A percentile compares a stretch with the other conserved stretches of the same genome.
phyloP scores from a whole-genome alignment of 495 filamentous ascomycete species.

The Talaromyces nanjingensis region DNA sequence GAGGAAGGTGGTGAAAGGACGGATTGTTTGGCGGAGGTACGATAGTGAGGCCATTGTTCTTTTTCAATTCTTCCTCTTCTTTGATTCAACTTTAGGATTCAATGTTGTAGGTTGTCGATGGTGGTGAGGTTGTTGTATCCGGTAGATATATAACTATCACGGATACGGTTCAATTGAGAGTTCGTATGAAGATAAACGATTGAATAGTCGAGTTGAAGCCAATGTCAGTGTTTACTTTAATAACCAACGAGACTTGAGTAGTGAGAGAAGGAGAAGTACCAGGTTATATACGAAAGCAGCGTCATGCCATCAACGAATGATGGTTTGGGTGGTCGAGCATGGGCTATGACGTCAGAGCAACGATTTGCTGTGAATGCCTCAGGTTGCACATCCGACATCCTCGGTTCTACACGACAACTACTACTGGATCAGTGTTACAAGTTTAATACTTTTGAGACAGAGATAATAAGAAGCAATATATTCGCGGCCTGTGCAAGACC shows the following conservation, averaged over 20 bases:
- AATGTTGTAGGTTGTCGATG: background rate
- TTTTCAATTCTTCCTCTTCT: background rate
- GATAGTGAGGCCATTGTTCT: constrained; percentile 3
- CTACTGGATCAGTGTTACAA: too few relatives aligned
- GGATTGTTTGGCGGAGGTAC: background rate
- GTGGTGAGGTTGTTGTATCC: background rate
- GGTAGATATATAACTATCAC: background rate
- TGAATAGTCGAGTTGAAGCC: background rate
- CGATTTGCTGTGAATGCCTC: background rate
- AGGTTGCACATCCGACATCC: background rate
- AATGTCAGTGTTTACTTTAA: background rate
- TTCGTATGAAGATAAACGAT: background rate
- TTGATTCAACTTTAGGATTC: background rate
- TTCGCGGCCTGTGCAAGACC: background rate
- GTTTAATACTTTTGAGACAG: too few relatives aligned
- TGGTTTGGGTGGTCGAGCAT: background rate
- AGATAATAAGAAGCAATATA: background rate
- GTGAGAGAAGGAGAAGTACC: background rate
- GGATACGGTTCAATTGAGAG: background rate
- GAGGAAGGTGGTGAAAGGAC: constrained; percentile 21
- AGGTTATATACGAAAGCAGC: background rate
- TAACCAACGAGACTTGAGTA: background rate
- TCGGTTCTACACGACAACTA: too few relatives aligned
- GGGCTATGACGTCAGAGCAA: constrained; percentile 1
- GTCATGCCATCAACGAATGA: background rate